phyloP scores from a whole-genome alignment of 805 yeast genomes.

The Wickerhamiella spandovensis region DNA sequence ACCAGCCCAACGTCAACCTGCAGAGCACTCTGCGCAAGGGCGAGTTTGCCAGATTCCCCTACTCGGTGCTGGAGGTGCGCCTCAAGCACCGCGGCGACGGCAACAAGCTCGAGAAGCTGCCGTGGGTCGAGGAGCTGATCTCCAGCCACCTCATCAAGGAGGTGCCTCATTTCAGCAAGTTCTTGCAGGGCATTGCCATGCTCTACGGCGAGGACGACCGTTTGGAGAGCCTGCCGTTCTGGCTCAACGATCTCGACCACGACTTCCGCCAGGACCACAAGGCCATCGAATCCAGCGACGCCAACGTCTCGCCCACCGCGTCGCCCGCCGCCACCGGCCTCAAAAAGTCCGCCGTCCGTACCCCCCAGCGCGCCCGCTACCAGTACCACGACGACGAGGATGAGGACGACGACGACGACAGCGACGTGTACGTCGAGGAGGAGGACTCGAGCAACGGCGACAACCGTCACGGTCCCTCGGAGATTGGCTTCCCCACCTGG shows the following conservation, averaged over 20 bases:
- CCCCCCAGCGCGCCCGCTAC: background rate
- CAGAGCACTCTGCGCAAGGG: constrained; percentile 74
- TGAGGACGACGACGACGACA: constrained; percentile 44
- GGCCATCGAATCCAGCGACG: background rate
- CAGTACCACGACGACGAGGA: constrained; percentile 27
- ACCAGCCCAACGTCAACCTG: constrained; percentile 49
- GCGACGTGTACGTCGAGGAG: constrained; percentile 18
- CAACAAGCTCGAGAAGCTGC: constrained; percentile 23
- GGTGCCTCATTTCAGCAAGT: constrained; percentile 86
- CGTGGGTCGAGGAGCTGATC: constrained; percentile 80
- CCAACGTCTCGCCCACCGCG: background rate
- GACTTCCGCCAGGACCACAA: constrained; percentile 34
- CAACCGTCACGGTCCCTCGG: background rate
- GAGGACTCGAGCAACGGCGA: background rate
- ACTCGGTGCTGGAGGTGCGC: constrained; percentile 69
- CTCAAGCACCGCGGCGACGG: constrained; percentile 32
- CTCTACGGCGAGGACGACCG: constrained; percentile 82
- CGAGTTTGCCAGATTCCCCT: constrained; percentile 70
- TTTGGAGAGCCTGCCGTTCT: constrained; percentile 79
- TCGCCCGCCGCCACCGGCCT: background rate
- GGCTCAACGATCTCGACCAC: constrained; percentile 78
- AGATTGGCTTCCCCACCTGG: constrained; percentile 20
- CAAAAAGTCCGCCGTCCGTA: background rate
- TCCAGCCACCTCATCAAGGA: constrained; percentile 78
- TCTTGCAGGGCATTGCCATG: constrained; percentile 83